phyloP scores from a whole-genome alignment of 2,329 filamentous ascomycete genomes.

The Colletotrichum orchidophilum region DNA sequence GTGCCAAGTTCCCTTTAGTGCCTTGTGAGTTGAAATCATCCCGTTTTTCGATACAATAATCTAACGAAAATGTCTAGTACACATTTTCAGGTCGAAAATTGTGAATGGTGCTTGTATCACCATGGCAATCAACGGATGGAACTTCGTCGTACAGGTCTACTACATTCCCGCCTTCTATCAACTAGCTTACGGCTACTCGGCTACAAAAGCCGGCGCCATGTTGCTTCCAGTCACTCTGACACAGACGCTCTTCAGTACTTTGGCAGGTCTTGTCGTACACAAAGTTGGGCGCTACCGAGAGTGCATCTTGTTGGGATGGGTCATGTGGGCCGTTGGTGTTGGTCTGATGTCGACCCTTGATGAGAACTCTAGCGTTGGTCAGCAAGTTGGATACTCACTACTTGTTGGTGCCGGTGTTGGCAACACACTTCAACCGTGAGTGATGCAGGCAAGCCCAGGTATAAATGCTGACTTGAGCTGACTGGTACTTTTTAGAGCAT shows the following conservation, averaged over 20 bases:
- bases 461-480: neutral
- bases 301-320: conserved; percentile 63
- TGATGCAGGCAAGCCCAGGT: neutral
- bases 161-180: conserved; percentile 58
- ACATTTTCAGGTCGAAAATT: conserved; percentile 63
- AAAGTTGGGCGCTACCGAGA: conserved; percentile 63
- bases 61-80: conserved; percentile 44
- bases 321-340: conserved; percentile 60
- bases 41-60: neutral
- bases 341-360: conserved; percentile 63
- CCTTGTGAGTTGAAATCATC: conserved; percentile 45
- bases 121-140: conserved; percentile 68
- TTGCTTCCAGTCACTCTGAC: conserved; percentile 54
- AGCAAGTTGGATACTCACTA: conserved; percentile 63
- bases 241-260: conserved; percentile 56
- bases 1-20: conserved; percentile 57
- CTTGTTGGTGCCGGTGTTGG: conserved; percentile 62
- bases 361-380: conserved; percentile 56
- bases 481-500: conserved; percentile 40
- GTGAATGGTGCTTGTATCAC: conserved; percentile 65
- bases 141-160: conserved; percentile 65
- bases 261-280: conserved; percentile 62
- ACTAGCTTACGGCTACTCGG: conserved; percentile 53
- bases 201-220: conserved; percentile 52
- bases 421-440: conserved; percentile 60